These are phyloP conservation scores for Tuber indicum DNA, from an alignment of 495 filamentous ascomycete species.

Conservation along the genomic window DNA sequence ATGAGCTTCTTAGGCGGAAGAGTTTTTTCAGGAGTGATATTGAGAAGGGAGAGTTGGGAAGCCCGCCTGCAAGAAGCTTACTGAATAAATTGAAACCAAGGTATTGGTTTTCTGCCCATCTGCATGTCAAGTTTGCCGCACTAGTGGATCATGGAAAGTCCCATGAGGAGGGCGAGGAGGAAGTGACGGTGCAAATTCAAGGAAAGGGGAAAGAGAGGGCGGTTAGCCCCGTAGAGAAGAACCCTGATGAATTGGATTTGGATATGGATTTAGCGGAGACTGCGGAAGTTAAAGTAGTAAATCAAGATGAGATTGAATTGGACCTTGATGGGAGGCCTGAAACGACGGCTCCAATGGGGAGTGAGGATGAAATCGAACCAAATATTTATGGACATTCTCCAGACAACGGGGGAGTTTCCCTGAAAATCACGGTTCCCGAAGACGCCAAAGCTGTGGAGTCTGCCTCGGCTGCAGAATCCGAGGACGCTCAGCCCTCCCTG, in stretches of 20 bases:
- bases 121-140: conserved; percentile 81
- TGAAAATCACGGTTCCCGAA: conserved; percentile 47
- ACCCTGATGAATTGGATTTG: conserved; percentile 37
- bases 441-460: conserved; percentile 61
- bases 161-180: conserved; percentile 39
- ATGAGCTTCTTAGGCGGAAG: conserved; percentile 62
- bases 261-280: conserved; percentile 22
- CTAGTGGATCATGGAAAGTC: conserved; percentile 53
- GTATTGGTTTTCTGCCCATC: conserved; percentile 90
- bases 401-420: conserved; percentile 14
- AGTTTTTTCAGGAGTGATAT: conserved; percentile 68
- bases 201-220: conserved; percentile 3
- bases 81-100: conserved; percentile 71
- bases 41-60: conserved; percentile 64
- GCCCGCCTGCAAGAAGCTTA: conserved; percentile 64
- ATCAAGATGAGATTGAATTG: conserved; percentile 45
- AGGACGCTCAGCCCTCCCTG: conserved; percentile 5
- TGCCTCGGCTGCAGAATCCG: conserved; percentile 53
- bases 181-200: background rate
- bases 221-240: conserved; percentile 6
- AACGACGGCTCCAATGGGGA: conserved; percentile 31
- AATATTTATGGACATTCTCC: conserved; percentile 51
- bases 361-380: conserved; percentile 52
- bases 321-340: conserved; percentile 21
- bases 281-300: conserved; percentile 33